Base-by-base conservation (phyloP, 2,329 filamentous ascomycete species). In the Pseudogymnoascus sp. region DNA sequence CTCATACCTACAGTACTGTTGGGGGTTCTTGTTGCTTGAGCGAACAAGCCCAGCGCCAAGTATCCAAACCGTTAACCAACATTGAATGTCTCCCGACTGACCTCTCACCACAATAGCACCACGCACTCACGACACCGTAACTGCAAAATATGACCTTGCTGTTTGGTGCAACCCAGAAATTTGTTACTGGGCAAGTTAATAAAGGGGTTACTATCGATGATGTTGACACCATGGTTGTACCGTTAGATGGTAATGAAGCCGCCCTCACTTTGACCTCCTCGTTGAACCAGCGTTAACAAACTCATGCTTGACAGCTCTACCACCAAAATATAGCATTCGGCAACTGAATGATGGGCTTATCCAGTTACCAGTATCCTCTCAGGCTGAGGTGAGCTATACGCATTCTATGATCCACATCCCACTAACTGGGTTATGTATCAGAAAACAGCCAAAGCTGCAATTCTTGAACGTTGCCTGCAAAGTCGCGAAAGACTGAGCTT, bases 81-180 rank as follows among this genome's bases (percentile, higher is more conserved):
- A 22, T 22, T 8, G 28, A 33, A 33, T 7, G 11, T 14, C 49
- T 33, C n/a, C 28, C 28, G 11, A 33, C 16, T 19, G 41, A 22
- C 28, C 49, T 55, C 28, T 14, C 28, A 19, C 28, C 49, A 55
- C 25, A 33, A 19, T 33, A 16, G 28, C 28, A 35, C 28, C 16
- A 33, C 49, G 9, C 11, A 55, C 23, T 16, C 49, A 55, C 49
- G 11, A 55, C 49, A 55, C 28, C 5, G 9, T n/a, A 33, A 6
- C n/a, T 14, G n/a, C 49, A 55, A 55, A 55, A 55, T 22, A 55
- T 55, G 49, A 33, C 49, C 49, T 33, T 55, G 16, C 49, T 55
- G 49, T 33, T 55, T 55, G 30, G 28, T 55, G 9, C 28, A 33
- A 28, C 28, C 28, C 49, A 55, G 28, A 55, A 33, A 35, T 14